phyloP scores from a whole-genome alignment of 768 basidiomycete genomes.

The Tephrocybe sp. region DNA sequence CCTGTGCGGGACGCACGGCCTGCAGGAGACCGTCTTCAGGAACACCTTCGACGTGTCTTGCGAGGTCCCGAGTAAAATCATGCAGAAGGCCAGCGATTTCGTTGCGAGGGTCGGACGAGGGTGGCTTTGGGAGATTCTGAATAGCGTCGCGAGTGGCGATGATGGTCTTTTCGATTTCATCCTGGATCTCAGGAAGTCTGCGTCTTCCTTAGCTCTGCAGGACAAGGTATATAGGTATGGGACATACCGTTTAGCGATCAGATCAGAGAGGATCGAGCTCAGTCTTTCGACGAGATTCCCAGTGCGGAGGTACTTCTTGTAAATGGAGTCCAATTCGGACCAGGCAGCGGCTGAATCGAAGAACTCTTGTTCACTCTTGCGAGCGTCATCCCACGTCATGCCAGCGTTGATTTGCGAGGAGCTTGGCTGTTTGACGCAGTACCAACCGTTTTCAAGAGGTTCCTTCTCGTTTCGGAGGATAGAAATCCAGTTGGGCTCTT shows the following conservation, averaged over 20 bases:
- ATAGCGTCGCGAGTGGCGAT: conserved; percentile 33
- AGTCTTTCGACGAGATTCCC: conserved; percentile 54
- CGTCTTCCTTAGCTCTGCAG: neutral
- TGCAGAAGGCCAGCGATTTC: conserved; percentile 53
- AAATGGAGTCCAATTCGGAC: conserved; percentile 49
- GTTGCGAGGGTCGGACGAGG: conserved; percentile 54
- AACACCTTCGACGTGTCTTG: conserved; percentile 49
- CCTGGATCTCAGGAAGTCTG: conserved; percentile 64
- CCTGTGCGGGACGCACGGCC: conserved; percentile 47
- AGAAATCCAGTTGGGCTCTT: conserved; percentile 55
- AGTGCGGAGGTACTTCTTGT: conserved; percentile 57
- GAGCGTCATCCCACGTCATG: conserved; percentile 61
- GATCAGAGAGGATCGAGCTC: conserved; percentile 59
- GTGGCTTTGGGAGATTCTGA: conserved; percentile 43
- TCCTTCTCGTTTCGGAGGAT: conserved; percentile 57
- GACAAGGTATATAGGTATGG: neutral
- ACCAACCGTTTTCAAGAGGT: conserved; percentile 57
- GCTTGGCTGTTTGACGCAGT: conserved; percentile 54
- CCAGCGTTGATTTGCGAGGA: conserved; percentile 49
- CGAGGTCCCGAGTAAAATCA: conserved; percentile 45
- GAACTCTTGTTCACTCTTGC: conserved; percentile 53
- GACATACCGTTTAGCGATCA: conserved; percentile 59
- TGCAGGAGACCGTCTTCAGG: conserved; percentile 58
- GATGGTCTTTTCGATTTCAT: conserved; percentile 52
- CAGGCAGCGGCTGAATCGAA: conserved; percentile 55